Percentiles rank a stretch among this genome's conserved stretches.
These are phyloP conservation scores for Alternaria panax DNA, from an alignment of 2,329 filamentous ascomycete species.

Conservation along the genomic window DNA sequence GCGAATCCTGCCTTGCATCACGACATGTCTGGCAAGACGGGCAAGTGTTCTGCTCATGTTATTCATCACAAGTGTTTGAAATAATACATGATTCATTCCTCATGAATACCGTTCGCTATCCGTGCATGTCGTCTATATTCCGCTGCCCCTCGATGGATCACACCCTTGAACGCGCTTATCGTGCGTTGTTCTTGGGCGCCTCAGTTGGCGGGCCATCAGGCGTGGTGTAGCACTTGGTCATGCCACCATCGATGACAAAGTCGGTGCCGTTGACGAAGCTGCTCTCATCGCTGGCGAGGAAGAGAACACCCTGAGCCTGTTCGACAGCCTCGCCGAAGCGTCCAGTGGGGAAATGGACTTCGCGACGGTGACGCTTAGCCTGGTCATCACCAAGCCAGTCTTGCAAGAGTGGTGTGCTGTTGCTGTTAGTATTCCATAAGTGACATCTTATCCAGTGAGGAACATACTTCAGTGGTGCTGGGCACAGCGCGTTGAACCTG, in stretches of 20 bases:
- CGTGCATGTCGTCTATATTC: not conserved
- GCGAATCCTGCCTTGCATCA: not conserved
- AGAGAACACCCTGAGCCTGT: slow-evolving; percentile 88
- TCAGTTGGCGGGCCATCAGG: slow-evolving; percentile 64
- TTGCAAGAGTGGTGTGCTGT: slow-evolving; percentile 82
- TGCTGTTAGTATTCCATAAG: slow-evolving; percentile 21
- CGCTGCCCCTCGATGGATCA: not conserved
- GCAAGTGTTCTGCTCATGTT: not conserved
- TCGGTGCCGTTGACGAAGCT: slow-evolving; percentile 91
- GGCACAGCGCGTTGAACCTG: slow-evolving; percentile 90
- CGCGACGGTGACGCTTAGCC: slow-evolving; percentile 79
- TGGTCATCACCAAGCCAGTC: slow-evolving; percentile 91
- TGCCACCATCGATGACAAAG: slow-evolving; percentile 93
- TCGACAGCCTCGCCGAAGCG: slow-evolving; percentile 94
- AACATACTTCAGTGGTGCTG: slow-evolving; percentile 80
- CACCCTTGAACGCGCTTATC: not conserved
- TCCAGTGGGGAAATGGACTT: slow-evolving; percentile 88
- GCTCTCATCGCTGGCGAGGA: slow-evolving; percentile 85
- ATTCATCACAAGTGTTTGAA: not conserved
- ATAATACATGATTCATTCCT: not conserved
- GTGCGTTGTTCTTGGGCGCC: slow-evolving; percentile 60
- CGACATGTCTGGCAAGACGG: not conserved
- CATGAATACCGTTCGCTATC: not conserved
- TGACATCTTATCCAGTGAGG: not conserved
- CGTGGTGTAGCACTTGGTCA: slow-evolving; percentile 86